These are phyloP conservation scores for Ogataea corticis DNA, from an alignment of 805 yeast species.

Conservation along the genomic window DNA sequence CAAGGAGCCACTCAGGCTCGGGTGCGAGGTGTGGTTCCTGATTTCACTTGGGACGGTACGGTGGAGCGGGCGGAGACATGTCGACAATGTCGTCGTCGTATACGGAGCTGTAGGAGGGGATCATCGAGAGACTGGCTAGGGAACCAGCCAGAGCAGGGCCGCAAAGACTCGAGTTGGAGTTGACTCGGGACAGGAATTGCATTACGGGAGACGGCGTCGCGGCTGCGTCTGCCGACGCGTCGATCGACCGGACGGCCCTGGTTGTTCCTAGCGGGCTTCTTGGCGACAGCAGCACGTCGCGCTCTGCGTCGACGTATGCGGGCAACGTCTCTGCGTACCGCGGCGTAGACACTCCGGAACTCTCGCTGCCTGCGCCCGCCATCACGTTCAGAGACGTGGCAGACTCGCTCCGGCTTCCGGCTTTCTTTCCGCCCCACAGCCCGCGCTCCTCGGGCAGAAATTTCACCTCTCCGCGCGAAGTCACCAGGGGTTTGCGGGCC, in stretches of 20 bases:
- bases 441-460: not conserved
- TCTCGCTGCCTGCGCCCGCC: not conserved
- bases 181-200: conserved; percentile 25
- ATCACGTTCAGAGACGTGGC: not conserved
- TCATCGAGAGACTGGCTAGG: conserved; percentile 12
- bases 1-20: not conserved
- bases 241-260: conserved; percentile 13
- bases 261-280: too few species aligned
- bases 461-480: not conserved
- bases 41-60: conserved; percentile 14
- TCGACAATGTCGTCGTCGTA: conserved; percentile 30
- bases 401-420: not conserved
- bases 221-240: conserved; percentile 6
- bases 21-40: conserved; percentile 2
- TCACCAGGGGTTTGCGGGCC: not conserved
- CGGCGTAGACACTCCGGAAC: not conserved
- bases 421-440: not conserved
- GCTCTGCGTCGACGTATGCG: conserved; percentile 25
- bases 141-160: conserved; percentile 8
- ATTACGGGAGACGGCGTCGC: conserved; percentile 14
- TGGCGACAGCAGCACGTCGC: conserved; percentile 24
- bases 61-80: conserved; percentile 29
- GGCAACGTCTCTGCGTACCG: conserved; percentile 17
- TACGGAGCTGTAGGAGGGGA: conserved; percentile 29
- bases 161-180: conserved; percentile 1